These are phyloP conservation scores for Scenedesmus sp. DNA, from an alignment of 163 green algal genomes.

Conservation along the genomic window DNA sequence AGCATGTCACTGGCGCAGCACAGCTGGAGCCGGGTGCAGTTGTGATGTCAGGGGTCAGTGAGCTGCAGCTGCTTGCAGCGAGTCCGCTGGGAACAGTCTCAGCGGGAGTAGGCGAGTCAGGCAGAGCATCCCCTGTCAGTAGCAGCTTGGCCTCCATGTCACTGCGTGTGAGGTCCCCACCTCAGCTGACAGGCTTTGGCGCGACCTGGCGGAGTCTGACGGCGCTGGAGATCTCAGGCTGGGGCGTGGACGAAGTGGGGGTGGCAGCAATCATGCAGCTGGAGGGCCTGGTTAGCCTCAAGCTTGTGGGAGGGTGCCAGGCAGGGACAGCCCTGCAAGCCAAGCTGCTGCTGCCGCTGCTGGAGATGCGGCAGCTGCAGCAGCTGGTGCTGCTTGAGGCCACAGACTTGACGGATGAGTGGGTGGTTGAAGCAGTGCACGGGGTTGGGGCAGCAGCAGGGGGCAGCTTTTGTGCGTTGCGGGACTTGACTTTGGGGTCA, in stretches of 20 bases:
- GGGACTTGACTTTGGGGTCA: slow-evolving; percentile 7
- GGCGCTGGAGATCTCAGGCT: slow-evolving; percentile 8
- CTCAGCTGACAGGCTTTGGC: background rate
- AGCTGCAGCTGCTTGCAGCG: slow-evolving; percentile 7
- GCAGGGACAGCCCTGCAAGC: background rate
- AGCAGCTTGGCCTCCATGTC: slow-evolving; percentile 3
- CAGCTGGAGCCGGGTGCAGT: background rate
- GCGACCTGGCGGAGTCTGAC: background rate
- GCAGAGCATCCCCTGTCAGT: background rate
- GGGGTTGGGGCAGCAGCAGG: background rate
- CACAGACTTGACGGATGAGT: slow-evolving; percentile 31
- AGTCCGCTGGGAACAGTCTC: background rate
- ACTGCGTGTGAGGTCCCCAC: background rate
- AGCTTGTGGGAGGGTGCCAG: background rate
- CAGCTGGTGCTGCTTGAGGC: slow-evolving; percentile 30
- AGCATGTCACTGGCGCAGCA: background rate
- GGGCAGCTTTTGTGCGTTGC: slow-evolving; percentile 7
- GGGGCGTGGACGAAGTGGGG: background rate
- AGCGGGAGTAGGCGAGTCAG: background rate
- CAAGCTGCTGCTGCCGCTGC: slow-evolving; percentile 45
- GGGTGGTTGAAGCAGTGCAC: slow-evolving; percentile 15
- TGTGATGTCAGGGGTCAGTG: slow-evolving; percentile 19
- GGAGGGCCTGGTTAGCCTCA: background rate
- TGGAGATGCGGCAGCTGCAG: slow-evolving; percentile 13
- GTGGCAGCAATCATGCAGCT: slow-evolving; percentile 30